Evolutionary conservation across 257 asterid species (phyloP).

Genomic region (Voacanga thouarsii): DNA sequence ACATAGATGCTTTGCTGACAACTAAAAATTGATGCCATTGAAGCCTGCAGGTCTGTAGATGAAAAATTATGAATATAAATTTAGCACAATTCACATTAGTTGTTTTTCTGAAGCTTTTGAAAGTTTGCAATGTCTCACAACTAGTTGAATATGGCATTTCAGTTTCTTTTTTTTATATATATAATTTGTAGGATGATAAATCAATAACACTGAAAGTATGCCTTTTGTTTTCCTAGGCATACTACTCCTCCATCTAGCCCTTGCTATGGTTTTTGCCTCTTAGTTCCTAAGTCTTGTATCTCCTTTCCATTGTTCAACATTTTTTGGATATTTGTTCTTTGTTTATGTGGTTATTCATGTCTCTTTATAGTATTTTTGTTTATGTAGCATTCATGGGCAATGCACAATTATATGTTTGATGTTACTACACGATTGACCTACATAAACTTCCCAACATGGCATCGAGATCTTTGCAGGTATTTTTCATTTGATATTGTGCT

Average conservation of each 20-base stretch:
- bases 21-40: neutral
- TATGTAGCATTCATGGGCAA: constrained; percentile 69
- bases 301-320: too few relatives aligned
- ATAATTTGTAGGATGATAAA: too few relatives aligned
- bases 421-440: constrained; percentile 76
- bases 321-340: neutral
- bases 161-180: too few relatives aligned
- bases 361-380: neutral
- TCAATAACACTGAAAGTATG: too few relatives aligned
- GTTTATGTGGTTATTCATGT: neutral
- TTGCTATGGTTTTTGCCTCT: too few relatives aligned
- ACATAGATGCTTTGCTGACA: neutral
- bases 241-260: too few relatives aligned
- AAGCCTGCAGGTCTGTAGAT: neutral
- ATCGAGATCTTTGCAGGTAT: constrained; percentile 76
- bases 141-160: too few relatives aligned
- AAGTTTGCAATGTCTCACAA: too few relatives aligned
- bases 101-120: too few relatives aligned
- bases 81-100: neutral
- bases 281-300: too few relatives aligned
- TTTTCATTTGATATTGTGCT: neutral
- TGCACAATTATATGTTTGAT: constrained; percentile 81
- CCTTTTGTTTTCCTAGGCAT: too few relatives aligned
- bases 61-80: neutral
- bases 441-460: constrained; percentile 87